Conservation (phyloP, 148 eudicot species). For the Arbutus unedo region DNA sequence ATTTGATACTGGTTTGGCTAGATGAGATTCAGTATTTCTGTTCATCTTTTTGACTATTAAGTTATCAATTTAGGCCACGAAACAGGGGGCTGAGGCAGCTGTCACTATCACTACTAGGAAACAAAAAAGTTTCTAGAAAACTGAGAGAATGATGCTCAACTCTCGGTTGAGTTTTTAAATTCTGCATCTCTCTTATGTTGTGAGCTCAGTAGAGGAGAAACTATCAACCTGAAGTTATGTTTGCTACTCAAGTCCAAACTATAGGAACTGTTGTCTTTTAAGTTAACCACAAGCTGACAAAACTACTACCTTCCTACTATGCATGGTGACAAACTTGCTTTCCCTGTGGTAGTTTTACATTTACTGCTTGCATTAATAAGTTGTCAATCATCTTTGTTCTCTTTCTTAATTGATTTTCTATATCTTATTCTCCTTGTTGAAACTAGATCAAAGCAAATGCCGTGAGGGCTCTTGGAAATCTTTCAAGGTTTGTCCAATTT, state of each 20-base stretch:
- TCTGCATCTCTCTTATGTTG: not conserved
- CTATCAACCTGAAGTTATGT: not conserved
- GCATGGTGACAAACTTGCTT: not conserved
- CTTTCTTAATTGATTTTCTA: not conserved
- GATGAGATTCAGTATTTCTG: not conserved
- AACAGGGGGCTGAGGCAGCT: not conserved
- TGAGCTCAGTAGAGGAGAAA: not conserved
- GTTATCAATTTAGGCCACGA: not conserved
- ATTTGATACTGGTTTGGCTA: not conserved
- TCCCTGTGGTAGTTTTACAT: slow-evolving; percentile 9
- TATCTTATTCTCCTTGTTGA: slow-evolving; percentile 4
- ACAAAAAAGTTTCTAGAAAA: not conserved
- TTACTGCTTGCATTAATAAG: not conserved
- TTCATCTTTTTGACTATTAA: not conserved
- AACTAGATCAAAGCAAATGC: slow-evolving; percentile 86
- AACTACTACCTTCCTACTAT: not conserved
- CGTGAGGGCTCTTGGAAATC: slow-evolving; percentile 91
- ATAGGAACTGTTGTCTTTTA: not conserved
- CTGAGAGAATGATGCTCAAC: not conserved
- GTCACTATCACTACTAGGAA: not conserved
- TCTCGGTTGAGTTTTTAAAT: not conserved
- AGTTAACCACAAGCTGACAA: not conserved
- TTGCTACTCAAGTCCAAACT: not conserved
- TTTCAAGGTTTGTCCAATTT: slow-evolving; percentile 69
- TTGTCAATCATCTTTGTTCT: not conserved